A percentile compares a stretch with the other conserved stretches of the same genome.
These are phyloP conservation scores for Yamadazyma siamensis DNA, from an alignment of 1,139 yeast genomes.

Conservation along the genomic window DNA sequence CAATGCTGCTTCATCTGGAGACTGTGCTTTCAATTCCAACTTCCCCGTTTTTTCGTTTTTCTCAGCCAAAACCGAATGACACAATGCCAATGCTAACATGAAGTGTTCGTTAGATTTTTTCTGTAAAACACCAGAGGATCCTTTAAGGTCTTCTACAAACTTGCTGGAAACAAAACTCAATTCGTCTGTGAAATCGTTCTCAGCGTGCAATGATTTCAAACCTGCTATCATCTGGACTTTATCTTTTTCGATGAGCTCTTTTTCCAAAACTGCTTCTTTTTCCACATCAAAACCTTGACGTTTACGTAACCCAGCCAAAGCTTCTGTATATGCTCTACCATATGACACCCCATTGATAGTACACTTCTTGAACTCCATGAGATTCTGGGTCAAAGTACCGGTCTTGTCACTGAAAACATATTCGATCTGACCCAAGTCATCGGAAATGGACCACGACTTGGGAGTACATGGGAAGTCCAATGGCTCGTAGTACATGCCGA, in stretches of 20 bases:
- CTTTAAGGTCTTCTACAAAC: conserved; percentile 38
- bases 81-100: conserved; percentile 51
- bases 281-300: conserved; percentile 55
- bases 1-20: conserved; percentile 65
- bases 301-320: conserved; percentile 55
- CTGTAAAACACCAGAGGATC: conserved; percentile 27
- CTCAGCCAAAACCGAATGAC: conserved; percentile 61
- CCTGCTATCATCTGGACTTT: conserved; percentile 32
- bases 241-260: conserved; percentile 36
- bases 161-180: conserved; percentile 48
- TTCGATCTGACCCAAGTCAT: conserved; percentile 64
- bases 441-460: conserved; percentile 60
- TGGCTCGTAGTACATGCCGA: conserved; percentile 47
- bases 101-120: conserved; percentile 45
- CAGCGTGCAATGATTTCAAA: conserved; percentile 18
- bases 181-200: conserved; percentile 34
- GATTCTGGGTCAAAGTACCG: conserved; percentile 58
- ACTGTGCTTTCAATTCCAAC: conserved; percentile 50
- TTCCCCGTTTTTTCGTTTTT: conserved; percentile 34
- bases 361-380: conserved; percentile 61
- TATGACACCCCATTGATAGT: conserved; percentile 53
- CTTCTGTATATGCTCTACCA: conserved; percentile 63
- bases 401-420: conserved; percentile 62
- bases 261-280: conserved; percentile 40
- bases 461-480: conserved; percentile 61